These are phyloP conservation scores for Boletus subcaerulescens DNA, from an alignment of 768 basidiomycete species.

Conservation along the genomic window DNA sequence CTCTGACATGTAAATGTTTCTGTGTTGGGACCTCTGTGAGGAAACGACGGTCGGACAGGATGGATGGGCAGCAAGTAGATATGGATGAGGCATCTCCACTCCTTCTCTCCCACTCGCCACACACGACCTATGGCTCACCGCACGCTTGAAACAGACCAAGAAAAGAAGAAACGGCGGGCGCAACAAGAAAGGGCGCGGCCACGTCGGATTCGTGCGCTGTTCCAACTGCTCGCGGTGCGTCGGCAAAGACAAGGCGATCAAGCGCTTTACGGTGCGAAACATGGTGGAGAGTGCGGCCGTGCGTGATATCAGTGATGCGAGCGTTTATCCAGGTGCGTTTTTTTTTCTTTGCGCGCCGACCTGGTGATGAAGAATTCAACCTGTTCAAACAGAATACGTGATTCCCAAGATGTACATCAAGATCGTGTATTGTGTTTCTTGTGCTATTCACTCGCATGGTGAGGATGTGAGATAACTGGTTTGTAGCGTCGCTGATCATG, in stretches of 20 bases:
- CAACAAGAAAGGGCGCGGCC: conserved; percentile 99
- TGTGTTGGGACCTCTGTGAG: conserved; percentile 2
- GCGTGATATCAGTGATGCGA: conserved; percentile 94
- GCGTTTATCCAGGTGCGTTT: conserved; percentile 80
- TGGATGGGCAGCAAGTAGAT: conserved; percentile 5
- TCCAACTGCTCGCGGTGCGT: conserved; percentile 99
- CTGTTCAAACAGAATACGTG: conserved; percentile 66
- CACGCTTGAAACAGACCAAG: conserved; percentile 65
- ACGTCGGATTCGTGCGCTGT: conserved; percentile 92
- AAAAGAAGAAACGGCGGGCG: conserved; percentile 99
- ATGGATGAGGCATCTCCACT: conserved; percentile 8
- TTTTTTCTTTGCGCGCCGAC: background rate
- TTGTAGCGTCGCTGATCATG: background rate
- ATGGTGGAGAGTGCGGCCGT: conserved; percentile 99
- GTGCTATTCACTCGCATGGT: conserved; percentile 99
- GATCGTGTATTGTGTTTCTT: conserved; percentile 98
- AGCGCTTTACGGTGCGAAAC: conserved; percentile 98
- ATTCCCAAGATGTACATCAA: conserved; percentile 98
- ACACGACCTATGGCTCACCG: conserved; percentile 3
- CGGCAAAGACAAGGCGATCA: conserved; percentile 99
- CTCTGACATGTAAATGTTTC: background rate
- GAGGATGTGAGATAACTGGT: conserved; percentile 26
- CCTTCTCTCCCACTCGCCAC: background rate
- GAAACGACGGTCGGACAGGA: background rate
- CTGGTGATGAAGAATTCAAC: background rate